Conservation (phyloP, 116 monocot species). For the Dioscorea cayenensis region DNA sequence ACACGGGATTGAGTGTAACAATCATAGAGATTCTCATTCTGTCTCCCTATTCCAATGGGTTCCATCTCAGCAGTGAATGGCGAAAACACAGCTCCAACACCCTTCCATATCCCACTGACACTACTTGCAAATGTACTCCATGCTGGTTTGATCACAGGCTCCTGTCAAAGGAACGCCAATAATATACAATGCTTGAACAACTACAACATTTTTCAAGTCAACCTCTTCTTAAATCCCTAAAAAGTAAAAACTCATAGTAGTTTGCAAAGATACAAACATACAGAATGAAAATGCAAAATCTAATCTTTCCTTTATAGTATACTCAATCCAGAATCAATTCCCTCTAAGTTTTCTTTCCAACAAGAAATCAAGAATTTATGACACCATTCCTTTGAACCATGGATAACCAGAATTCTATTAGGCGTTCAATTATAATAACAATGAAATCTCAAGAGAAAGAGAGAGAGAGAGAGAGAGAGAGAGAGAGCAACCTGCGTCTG, state of each 20-base stretch:
- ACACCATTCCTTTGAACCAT: no score
- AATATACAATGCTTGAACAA: background rate
- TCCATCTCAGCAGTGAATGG: slow-evolving; percentile 92
- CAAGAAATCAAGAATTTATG: no score
- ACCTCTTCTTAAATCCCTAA: background rate
- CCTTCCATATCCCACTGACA: slow-evolving; percentile 87
- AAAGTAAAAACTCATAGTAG: background rate
- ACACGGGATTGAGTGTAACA: slow-evolving; percentile 72
- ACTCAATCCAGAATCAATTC: no score
- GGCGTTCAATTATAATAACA: background rate
- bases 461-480: background rate
- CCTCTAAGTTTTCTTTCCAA: no score
- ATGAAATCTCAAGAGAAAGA: background rate
- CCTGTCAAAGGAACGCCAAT: slow-evolving; percentile 30
- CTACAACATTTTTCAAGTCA: background rate
- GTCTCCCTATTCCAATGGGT: slow-evolving; percentile 60
- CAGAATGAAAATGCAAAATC: background rate
- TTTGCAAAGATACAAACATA: background rate
- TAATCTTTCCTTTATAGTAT: no score
- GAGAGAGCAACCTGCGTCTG: slow-evolving; percentile 67
- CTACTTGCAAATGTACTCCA: slow-evolving; percentile 93
- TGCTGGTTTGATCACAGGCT: slow-evolving; percentile 87
- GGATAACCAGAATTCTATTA: background rate
- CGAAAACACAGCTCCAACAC: slow-evolving; percentile 93
- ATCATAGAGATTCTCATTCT: slow-evolving; percentile 84